Evolutionary conservation across 2,329 filamentous ascomycete genomes (phyloP), one percentile per base, ranked within the genome.

Genomic region (Exophiala sp.): DNA sequence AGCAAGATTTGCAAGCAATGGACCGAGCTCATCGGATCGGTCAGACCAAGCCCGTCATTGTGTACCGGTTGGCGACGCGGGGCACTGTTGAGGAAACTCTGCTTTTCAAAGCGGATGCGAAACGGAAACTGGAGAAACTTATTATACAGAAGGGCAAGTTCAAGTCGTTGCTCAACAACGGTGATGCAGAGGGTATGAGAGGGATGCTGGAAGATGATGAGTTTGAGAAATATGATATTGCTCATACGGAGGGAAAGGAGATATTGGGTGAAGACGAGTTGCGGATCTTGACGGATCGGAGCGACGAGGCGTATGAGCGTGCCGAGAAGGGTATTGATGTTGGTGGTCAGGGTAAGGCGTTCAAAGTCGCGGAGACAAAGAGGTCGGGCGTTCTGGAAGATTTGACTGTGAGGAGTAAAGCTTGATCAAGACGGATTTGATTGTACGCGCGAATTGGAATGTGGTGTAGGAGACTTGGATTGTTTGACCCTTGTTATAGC

Each of bases 1-100:
- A 99, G 68, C 92, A 96, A 67, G 94, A 99, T 69, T 78, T 99
- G 0, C 94, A 99, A 67, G 94, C 94, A 0, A 94, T 97, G 71
- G 94, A 99, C 66, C 89, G 94, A 4, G 91, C 89, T 0, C 94
- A 99, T 68, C 84, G 94, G 10, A 97, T 99, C 59, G 94, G 94
- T 0, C 94, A 99, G 69, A 96, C 86, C 0, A 81, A 86, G 2
- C 94, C 94, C 0, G 94, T 99, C 1, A 84, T 99, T 16, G 87
- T 99, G 0, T 99, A 95, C 70, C 87, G 94, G 1, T 85, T 99
- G 33, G 92, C 94, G 0, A 99, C 94, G 0, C 91, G 91, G 65
- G 89, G 87, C 7, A 97, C 94, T 0, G 89, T 99, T 0, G 94
- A 99, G 68, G 89, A 96, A 65, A 85, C 85, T 5, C 78, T 97